These are phyloP conservation scores for Termitomyces sp. DNA, from an alignment of 768 basidiomycete species.

Conservation along the genomic window DNA sequence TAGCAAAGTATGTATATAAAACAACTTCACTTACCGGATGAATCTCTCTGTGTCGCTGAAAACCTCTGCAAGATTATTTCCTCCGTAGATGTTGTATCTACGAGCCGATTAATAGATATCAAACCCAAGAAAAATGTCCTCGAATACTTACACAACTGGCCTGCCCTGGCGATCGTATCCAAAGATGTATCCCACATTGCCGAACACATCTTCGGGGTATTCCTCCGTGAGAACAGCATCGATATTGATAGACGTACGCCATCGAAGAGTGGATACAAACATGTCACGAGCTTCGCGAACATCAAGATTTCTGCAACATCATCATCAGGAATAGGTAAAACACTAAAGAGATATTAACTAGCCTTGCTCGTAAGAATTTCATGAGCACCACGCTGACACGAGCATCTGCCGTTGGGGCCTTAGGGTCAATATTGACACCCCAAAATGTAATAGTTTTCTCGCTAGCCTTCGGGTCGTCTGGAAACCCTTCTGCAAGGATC, in stretches of 20 bases:
- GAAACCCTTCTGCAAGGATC: constrained; percentile 54
- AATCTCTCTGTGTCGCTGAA: constrained; percentile 76
- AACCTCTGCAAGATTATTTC: constrained; percentile 59
- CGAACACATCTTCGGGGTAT: constrained; percentile 61
- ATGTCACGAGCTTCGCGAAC: constrained; percentile 53
- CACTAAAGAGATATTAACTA: constrained; percentile 1
- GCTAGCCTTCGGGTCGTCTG: constrained; percentile 48
- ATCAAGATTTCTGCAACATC: constrained; percentile 40
- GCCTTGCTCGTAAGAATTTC: constrained; percentile 81
- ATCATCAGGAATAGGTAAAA: neutral
- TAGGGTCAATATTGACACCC: constrained; percentile 67
- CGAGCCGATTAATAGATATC: neutral
- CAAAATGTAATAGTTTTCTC: constrained; percentile 54
- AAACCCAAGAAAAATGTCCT: neutral
- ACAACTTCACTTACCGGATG: constrained; percentile 46
- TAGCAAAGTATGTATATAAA: neutral
- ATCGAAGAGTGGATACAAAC: constrained; percentile 63
- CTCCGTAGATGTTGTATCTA: constrained; percentile 81
- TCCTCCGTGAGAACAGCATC: constrained; percentile 54
- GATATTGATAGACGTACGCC: constrained; percentile 65
- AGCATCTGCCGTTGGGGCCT: constrained; percentile 43
- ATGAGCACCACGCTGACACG: constrained; percentile 70
- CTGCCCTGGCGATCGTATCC: constrained; percentile 68
- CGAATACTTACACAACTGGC: constrained; percentile 59
- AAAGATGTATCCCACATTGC: constrained; percentile 53